Evolutionary conservation across 805 yeast species (phyloP).

Genomic region (Wickerhamomyces kurtzmanii): DNA sequence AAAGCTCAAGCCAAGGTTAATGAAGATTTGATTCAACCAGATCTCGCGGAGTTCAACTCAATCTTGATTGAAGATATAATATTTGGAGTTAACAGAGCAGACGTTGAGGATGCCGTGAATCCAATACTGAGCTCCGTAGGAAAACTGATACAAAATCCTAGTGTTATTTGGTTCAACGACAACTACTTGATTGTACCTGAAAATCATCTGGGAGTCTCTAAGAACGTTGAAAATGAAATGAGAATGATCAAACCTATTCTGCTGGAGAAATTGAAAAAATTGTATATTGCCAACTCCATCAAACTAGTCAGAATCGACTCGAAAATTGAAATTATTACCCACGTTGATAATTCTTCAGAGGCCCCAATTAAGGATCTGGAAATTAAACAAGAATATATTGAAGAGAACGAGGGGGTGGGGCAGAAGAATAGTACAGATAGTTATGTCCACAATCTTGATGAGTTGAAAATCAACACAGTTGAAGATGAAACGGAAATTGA

Average conservation of each 20-base stretch:
- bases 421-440: too few relatives aligned
- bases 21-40: conserved; percentile 10
- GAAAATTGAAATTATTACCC: too few relatives aligned
- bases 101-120: conserved; percentile 24
- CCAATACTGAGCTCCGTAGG: conserved; percentile 10
- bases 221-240: conserved; percentile 32
- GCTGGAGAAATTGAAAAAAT: conserved; percentile 21
- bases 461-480: too few relatives aligned
- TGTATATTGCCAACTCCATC: conserved; percentile 40
- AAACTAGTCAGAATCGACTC: conserved; percentile 32
- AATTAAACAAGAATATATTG: too few relatives aligned
- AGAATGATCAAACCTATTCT: conserved; percentile 27
- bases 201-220: conserved; percentile 21
- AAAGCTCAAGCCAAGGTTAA: conserved; percentile 6
- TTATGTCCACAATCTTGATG: too few relatives aligned
- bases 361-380: too few relatives aligned
- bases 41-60: conserved; percentile 33
- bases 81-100: conserved; percentile 40
- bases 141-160: conserved; percentile 13
- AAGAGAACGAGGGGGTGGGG: too few relatives aligned
- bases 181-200: conserved; percentile 31
- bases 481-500: too few relatives aligned
- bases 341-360: too few relatives aligned
- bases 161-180: conserved; percentile 31
- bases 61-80: conserved; percentile 42